A percentile compares a stretch with the other conserved stretches of the same genome.
Conservation (phyloP, 805 yeast species). For the Henningerozyma blattae region DNA sequence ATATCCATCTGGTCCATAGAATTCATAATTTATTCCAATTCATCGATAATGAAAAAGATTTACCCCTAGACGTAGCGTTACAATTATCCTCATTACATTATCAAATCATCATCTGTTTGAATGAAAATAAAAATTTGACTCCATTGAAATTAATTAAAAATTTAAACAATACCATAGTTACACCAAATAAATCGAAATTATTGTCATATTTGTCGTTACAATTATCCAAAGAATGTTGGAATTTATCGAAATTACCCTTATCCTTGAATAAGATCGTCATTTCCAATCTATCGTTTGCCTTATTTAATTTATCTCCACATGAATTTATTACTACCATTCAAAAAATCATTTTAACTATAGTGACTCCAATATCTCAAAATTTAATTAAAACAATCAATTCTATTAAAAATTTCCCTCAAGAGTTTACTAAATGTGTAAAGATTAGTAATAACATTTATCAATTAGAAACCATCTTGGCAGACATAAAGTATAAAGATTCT, state of each 20-base stretch:
- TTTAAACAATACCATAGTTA: constrained; percentile 10
- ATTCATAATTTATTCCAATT: constrained; percentile 6
- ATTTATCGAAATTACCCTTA: neutral
- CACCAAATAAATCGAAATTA: constrained; percentile 14
- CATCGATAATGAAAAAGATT: neutral
- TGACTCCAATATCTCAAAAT: constrained; percentile 9
- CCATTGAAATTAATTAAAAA: constrained; percentile 17
- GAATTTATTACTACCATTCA: constrained; percentile 14
- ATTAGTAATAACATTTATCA: constrained; percentile 5
- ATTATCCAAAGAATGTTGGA: constrained; percentile 9
- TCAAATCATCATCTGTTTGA: constrained; percentile 15
- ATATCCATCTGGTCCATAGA: constrained; percentile 16
- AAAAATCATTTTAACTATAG: constrained; percentile 13
- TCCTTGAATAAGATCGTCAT: constrained; percentile 1
- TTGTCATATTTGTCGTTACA: constrained; percentile 8
- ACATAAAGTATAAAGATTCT: constrained; percentile 5
- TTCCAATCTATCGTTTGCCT: constrained; percentile 6
- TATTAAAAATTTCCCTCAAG: constrained; percentile 14
- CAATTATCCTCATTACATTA: constrained; percentile 16
- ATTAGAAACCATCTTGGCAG: constrained; percentile 11
- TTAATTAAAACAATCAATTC: constrained; percentile 20
- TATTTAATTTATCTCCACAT: constrained; percentile 12
- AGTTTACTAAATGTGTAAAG: constrained; percentile 12
- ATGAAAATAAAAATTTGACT: constrained; percentile 17
- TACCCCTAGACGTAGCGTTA: constrained; percentile 5